A percentile compares a stretch with the other conserved stretches of the same genome.
These are phyloP conservation scores for Suhomyces anneliseae DNA, from an alignment of 1,139 yeast species.

Conservation along the genomic window DNA sequence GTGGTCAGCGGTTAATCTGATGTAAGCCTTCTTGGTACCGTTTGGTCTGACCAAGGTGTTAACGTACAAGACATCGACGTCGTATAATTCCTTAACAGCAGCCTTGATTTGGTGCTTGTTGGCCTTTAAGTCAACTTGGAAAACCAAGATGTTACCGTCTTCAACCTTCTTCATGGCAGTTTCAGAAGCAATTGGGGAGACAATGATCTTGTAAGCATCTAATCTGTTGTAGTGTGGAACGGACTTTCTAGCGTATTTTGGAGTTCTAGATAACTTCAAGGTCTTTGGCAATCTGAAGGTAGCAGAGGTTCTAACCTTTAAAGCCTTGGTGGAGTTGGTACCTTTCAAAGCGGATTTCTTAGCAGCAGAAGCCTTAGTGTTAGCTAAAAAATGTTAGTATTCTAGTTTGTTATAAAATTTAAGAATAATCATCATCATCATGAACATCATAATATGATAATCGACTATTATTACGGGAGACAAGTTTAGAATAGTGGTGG, in stretches of 20 bases:
- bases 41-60: conserved; percentile 98
- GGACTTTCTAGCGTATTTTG: conserved; percentile 93
- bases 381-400: conserved; percentile 32
- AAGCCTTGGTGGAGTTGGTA: conserved; percentile 85
- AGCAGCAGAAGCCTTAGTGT: conserved; percentile 88
- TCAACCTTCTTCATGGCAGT: conserved; percentile 99
- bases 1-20: conserved; percentile 98
- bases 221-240: conserved; percentile 97
- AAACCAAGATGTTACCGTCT: conserved; percentile 98
- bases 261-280: conserved; percentile 87
- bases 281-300: conserved; percentile 99
- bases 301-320: conserved; percentile 92
- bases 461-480: too few relatives aligned
- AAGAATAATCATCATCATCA: too few relatives aligned
- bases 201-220: conserved; percentile 94
- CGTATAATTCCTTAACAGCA: conserved; percentile 98
- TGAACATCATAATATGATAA: too few relatives aligned
- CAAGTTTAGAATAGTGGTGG: too few relatives aligned
- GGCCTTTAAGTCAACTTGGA: conserved; percentile 95
- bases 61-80: conserved; percentile 90
- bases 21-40: conserved; percentile 99
- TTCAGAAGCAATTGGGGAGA: conserved; percentile 96
- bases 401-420: not conserved
- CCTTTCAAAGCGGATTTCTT: conserved; percentile 99
- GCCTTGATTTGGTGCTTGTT: conserved; percentile 98